These are phyloP conservation scores for Pluteus cervinus DNA, from an alignment of 768 basidiomycete species.

Conservation along the genomic window DNA sequence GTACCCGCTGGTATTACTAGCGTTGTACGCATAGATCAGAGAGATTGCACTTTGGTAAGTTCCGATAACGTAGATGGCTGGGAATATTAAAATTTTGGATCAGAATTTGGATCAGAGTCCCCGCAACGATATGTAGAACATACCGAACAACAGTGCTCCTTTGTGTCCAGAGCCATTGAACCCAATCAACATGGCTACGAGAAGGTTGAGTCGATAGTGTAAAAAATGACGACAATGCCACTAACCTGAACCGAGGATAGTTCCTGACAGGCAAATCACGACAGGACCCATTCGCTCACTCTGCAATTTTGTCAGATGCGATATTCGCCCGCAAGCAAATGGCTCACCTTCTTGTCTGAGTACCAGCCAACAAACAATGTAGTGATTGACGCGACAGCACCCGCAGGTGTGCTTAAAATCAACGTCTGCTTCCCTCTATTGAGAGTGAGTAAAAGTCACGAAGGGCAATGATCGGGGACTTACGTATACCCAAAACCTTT, in stretches of 20 bases:
- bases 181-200: constrained; percentile 45
- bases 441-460: neutral
- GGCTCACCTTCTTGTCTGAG: constrained; percentile 51
- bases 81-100: constrained; percentile 1
- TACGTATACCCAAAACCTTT: constrained; percentile 61
- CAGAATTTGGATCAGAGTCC: neutral
- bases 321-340: neutral
- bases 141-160: constrained; percentile 51
- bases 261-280: constrained; percentile 48
- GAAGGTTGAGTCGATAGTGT: neutral
- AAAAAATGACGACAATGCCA: neutral
- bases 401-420: constrained; percentile 53
- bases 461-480: constrained; percentile 10
- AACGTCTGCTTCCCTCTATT: constrained; percentile 51
- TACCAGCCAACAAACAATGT: constrained; percentile 55
- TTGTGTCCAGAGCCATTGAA: constrained; percentile 42
- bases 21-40: constrained; percentile 58
- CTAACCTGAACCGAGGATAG: constrained; percentile 50
- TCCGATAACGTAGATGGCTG: constrained; percentile 42
- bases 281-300: constrained; percentile 59
- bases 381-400: constrained; percentile 40
- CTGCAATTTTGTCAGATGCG: constrained; percentile 16
- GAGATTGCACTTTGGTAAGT: constrained; percentile 57
- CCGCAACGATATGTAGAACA: too few species aligned
- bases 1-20: constrained; percentile 56